Conservation (phyloP, 208 protist genomes). For the Trypanosoma cruzi region DNA sequence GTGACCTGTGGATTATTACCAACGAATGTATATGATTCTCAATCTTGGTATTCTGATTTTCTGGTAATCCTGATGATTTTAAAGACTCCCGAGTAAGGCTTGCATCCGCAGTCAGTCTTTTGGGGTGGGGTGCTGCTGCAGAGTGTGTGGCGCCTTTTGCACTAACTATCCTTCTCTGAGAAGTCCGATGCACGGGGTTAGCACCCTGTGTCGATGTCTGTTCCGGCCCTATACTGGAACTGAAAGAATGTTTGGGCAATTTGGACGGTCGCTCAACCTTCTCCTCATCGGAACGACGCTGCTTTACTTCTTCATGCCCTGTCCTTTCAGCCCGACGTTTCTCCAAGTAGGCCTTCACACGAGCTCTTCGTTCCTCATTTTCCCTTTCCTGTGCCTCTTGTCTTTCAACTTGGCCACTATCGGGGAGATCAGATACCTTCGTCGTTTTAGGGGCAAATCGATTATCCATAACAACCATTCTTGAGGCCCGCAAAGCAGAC, state of each 20-base stretch:
- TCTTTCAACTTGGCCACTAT: slow-evolving; percentile 8
- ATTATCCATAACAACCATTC: slow-evolving; percentile 25
- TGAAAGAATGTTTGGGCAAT: background rate
- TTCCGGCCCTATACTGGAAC: background rate
- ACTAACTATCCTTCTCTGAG: too few relatives aligned
- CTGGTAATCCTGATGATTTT: background rate
- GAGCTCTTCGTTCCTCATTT: slow-evolving; percentile 67
- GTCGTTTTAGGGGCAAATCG: slow-evolving; percentile 3
- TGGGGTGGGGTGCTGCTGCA: too few relatives aligned
- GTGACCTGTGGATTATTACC: slow-evolving; percentile 15
- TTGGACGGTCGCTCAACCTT: slow-evolving; percentile 9
- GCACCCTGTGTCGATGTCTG: too few relatives aligned
- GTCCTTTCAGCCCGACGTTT: slow-evolving; percentile 50
- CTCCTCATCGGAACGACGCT: slow-evolving; percentile 18
- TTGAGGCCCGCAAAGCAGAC: background rate
- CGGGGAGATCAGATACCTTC: background rate
- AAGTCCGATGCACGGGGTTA: too few relatives aligned
- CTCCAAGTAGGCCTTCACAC: slow-evolving; percentile 65
- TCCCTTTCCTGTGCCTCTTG: slow-evolving; percentile 30
- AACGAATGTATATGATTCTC: slow-evolving; percentile 27
- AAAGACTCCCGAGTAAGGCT: background rate
- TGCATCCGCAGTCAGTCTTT: background rate
- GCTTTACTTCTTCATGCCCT: slow-evolving; percentile 32
- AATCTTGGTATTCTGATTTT: background rate
- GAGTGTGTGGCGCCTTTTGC: too few relatives aligned